Evolutionary conservation across 108 stramenopile species (phyloP).

Genomic region (Nannochloropsis granulata): DNA sequence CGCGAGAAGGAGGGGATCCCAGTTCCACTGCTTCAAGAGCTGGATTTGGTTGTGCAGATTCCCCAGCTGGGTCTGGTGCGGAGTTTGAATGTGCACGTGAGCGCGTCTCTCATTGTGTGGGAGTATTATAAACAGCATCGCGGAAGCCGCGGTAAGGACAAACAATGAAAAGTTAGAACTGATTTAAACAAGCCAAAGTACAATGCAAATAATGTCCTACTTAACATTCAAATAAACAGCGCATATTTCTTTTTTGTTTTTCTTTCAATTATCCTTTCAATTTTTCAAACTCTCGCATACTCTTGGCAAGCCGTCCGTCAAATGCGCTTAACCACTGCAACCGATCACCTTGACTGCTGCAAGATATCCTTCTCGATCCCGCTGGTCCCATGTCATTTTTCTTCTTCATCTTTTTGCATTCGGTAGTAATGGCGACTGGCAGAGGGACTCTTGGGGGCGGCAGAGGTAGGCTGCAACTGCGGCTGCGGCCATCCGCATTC

Average conservation of each 20-base stretch:
- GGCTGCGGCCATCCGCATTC: neutral
- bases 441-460: too few species aligned
- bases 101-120: conserved; percentile 75
- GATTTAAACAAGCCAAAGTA: too few species aligned
- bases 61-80: conserved; percentile 88
- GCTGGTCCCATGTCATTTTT: neutral
- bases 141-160: neutral
- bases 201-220: neutral
- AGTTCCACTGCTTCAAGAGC: conserved; percentile 60
- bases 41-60: conserved; percentile 86
- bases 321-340: neutral
- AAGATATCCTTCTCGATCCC: neutral
- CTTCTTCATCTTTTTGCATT: neutral
- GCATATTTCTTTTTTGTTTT: neutral
- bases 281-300: neutral
- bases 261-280: neutral
- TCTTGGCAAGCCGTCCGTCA: neutral
- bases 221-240: neutral
- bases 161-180: neutral
- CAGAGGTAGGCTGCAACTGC: too few species aligned
- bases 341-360: neutral
- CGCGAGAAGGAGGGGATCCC: conserved; percentile 88
- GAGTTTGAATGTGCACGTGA: conserved; percentile 86
- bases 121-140: conserved; percentile 60
- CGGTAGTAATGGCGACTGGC: too few species aligned